phyloP scores from a whole-genome alignment of 2,329 filamentous ascomycete species.

The Fonsecaea nubica region DNA sequence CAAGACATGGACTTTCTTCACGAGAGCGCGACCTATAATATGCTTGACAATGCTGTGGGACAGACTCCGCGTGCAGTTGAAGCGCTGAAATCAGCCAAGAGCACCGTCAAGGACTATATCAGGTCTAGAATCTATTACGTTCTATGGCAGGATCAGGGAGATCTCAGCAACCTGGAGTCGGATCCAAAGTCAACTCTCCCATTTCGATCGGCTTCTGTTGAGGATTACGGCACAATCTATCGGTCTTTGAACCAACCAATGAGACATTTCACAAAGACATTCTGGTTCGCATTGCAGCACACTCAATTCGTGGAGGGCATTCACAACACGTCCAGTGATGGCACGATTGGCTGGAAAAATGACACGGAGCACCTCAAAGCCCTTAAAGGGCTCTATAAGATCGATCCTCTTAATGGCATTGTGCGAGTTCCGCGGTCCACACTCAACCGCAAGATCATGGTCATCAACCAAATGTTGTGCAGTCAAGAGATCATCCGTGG shows the following conservation, averaged over 20 bases:
- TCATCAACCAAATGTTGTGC: slow-evolving; percentile 15
- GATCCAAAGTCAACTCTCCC: slow-evolving; percentile 4
- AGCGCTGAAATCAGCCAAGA: slow-evolving; percentile 38
- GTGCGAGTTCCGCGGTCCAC: not conserved
- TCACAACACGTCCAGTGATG: slow-evolving; percentile 10
- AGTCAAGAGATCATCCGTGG: not conserved
- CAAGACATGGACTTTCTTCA: slow-evolving; percentile 50
- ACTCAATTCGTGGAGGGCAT: slow-evolving; percentile 20
- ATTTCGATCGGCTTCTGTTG: slow-evolving; percentile 16
- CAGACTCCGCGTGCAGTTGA: slow-evolving; percentile 29
- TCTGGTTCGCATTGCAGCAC: slow-evolving; percentile 41
- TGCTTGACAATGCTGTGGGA: slow-evolving; percentile 40
- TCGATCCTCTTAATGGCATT: slow-evolving; percentile 19
- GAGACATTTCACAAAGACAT: slow-evolving; percentile 42
- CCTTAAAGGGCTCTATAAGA: slow-evolving; percentile 12
- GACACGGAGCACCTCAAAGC: slow-evolving; percentile 7
- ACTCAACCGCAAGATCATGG: slow-evolving; percentile 3
- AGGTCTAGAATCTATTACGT: slow-evolving; percentile 43
- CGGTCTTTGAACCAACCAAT: slow-evolving; percentile 25
- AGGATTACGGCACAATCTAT: slow-evolving; percentile 21
- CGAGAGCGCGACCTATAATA: slow-evolving; percentile 42
- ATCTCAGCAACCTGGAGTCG: slow-evolving; percentile 17
- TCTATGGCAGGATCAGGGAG: slow-evolving; percentile 29
- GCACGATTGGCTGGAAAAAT: slow-evolving; percentile 11
- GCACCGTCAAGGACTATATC: slow-evolving; percentile 44